Evolutionary conservation across 768 basidiomycete species (phyloP), one percentile per base, ranked within the genome.

Genomic region (Dioszegia crocea): DNA sequence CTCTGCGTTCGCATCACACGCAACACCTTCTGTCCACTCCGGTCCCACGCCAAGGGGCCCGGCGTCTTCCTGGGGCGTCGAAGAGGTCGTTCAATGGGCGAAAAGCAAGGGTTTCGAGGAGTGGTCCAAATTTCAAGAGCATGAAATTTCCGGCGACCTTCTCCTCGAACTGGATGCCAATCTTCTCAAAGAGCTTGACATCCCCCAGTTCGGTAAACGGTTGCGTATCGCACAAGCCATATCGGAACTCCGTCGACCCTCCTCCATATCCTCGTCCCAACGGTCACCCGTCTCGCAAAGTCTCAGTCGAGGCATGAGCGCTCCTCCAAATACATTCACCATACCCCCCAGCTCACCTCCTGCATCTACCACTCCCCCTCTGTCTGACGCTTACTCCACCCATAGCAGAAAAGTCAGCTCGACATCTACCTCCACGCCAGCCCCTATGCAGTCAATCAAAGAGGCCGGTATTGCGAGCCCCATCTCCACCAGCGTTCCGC

Each of bases 121-220:
- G 47, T 87, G 87, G 66, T 83, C 85, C 56, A 93, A 89, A 73
- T 97, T 99, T 71, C 84, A 82, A 40, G 94, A 98, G 79, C 92
- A 99, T 84, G 96, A 99, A 79, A 98, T 99, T 54, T 89, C 92
- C 0, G 96, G 96, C 19, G 96, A 99, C 67, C 89, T 98, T 30
- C 84, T 99, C 6, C 85, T 98, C 56, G 94, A 96, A 69, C 87
- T 98, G 60, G 91, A 97, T 62, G 84, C 86, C 55, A 88, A 87
- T 70, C 82, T 96, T 16, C 86, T 99, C 67, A 98, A 98, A 79
- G 93, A 98, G 79, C 87, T 99, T 53, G 96, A 92, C 23, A 91
- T 99, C 64, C 80, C 83, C 69, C 91, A 91, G 3, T 96, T 94
- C 66, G 96, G 96, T 12, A 96, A 96, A 74, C 89, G 96, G 17